Conservation (phyloP, 306 rosid species). For the Sophora flavescens region DNA sequence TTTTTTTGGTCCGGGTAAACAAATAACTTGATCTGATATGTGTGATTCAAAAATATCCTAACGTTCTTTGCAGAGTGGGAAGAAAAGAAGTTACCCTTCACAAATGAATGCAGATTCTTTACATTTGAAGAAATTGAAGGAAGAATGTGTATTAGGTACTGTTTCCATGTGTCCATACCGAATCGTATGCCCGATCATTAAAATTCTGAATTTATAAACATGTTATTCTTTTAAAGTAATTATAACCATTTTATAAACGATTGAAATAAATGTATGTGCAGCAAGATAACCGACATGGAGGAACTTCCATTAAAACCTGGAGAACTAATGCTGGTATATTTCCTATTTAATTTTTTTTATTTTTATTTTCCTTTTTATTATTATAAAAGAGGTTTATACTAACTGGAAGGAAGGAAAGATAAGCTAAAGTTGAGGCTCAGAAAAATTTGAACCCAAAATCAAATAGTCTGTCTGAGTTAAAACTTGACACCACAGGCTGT, state of each 20-base stretch:
- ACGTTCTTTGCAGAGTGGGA: slow-evolving; percentile 57
- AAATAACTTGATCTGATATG: not conserved
- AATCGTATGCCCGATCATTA: not conserved
- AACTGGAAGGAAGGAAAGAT: too few relatives aligned
- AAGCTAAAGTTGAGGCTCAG: too few relatives aligned
- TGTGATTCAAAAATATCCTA: slow-evolving; percentile 1
- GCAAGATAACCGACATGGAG: slow-evolving; percentile 62
- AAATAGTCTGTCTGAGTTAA: too few relatives aligned
- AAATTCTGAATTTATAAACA: not conserved
- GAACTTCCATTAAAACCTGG: slow-evolving; percentile 67
- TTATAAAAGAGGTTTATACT: not conserved
- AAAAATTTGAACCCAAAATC: too few relatives aligned
- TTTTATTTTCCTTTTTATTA: not conserved
- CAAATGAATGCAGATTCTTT: slow-evolving; percentile 56
- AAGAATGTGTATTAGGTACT: slow-evolving; percentile 49
- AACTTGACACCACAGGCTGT: too few relatives aligned
- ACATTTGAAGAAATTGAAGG: slow-evolving; percentile 49
- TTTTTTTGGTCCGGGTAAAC: too few relatives aligned
- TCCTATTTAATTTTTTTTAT: not conserved
- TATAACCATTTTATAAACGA: not conserved
- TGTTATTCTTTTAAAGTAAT: slow-evolving; percentile 9
- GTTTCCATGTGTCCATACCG: not conserved
- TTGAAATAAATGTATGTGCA: slow-evolving; percentile 29
- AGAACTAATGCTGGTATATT: slow-evolving; percentile 58
- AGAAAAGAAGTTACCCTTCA: slow-evolving; percentile 52